A percentile compares a stretch with the other conserved stretches of the same genome.
These are phyloP conservation scores for Oryza coarctata DNA, from an alignment of 176 grass and related monocot species.

Conservation along the genomic window DNA sequence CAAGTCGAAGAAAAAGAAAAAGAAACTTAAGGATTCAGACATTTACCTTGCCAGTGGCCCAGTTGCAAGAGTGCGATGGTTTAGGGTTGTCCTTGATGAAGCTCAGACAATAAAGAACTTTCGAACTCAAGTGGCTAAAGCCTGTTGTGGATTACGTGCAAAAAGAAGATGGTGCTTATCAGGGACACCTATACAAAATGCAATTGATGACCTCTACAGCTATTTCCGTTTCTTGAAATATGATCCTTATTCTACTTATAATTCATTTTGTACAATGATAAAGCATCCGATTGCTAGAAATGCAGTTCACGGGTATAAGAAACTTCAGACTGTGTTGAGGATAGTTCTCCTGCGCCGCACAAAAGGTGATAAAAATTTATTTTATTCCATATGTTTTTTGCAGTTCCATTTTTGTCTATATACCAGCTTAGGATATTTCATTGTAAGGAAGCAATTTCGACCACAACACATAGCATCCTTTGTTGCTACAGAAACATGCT, in stretches of 20 bases:
- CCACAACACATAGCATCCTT: not conserved
- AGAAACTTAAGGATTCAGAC: conserved; percentile 59
- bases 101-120: conserved; percentile 99
- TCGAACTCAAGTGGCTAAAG: conserved; percentile 84
- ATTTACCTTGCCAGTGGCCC: conserved; percentile 72
- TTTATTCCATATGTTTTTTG: conserved; percentile 9
- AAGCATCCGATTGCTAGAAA: conserved; percentile 88
- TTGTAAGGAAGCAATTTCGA: conserved; percentile 15
- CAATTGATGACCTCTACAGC: conserved; percentile 93
- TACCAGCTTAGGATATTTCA: conserved; percentile 3
- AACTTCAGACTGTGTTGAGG: conserved; percentile 89
- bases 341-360: conserved; percentile 85
- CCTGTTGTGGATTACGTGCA: conserved; percentile 88
- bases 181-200: conserved; percentile 97
- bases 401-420: not conserved
- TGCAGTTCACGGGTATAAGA: conserved; percentile 74
- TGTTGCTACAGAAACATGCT: conserved; percentile 10
- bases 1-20: conserved; percentile 76
- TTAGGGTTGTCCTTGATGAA: conserved; percentile 96
- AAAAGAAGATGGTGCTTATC: conserved; percentile 99
- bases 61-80: conserved; percentile 91
- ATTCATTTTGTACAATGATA: conserved; percentile 78
- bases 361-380: conserved; percentile 63
- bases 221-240: conserved; percentile 99
- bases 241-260: conserved; percentile 79